These are phyloP conservation scores for Gaultheria prostrata DNA, from an alignment of 148 eudicot genomes.

Conservation along the genomic window DNA sequence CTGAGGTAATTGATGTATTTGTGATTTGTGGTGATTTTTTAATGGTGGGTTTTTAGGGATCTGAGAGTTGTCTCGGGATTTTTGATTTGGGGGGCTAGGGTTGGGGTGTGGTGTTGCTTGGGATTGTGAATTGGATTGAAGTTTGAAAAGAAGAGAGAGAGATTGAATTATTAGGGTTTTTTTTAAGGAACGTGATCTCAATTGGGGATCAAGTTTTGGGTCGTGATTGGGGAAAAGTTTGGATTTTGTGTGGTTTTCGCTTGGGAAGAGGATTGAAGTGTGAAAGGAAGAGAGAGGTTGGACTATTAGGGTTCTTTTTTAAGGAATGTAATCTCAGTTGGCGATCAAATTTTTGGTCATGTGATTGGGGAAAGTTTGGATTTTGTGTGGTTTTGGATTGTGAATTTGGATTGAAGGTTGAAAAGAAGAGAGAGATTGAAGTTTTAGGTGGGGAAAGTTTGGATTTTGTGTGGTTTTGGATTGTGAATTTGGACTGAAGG, in stretches of 20 bases:
- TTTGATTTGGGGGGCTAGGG: not conserved
- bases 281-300: not conserved
- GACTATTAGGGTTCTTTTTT: not conserved
- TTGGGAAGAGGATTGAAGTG: not conserved
- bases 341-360: not conserved
- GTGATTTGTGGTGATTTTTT: not conserved
- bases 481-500: not conserved
- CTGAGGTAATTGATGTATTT: not conserved
- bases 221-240: not conserved
- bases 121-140: not conserved
- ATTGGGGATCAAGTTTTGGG: not conserved
- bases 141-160: not conserved
- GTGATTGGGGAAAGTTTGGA: not conserved
- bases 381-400: not conserved
- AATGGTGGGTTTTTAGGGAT: conserved; percentile 4
- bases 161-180: not conserved
- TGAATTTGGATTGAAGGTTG: not conserved
- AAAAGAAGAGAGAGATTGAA: not conserved
- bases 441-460: not conserved
- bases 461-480: not conserved
- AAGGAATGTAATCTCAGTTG: not conserved
- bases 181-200: not conserved
- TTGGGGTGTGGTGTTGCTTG: not conserved
- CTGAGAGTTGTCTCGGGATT: conserved; percentile 9
- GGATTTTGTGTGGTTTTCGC: not conserved